Base-by-base conservation (phyloP, 306 rosid genomes). In the Geum urbanum region DNA sequence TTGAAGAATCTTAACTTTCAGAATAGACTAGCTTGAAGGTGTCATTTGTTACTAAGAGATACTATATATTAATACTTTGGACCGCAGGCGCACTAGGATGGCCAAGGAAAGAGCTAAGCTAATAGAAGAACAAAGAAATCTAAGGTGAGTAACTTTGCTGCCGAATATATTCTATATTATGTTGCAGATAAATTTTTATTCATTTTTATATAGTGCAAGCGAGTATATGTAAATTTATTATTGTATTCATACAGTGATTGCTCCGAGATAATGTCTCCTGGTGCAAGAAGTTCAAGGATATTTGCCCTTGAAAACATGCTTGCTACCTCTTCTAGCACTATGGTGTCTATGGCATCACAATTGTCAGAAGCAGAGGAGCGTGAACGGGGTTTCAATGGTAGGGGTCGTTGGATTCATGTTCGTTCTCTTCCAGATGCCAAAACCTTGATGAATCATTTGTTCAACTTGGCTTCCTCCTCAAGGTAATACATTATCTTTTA, bases 301-400 rank as follows among this genome's bases (percentile, higher is more conserved):
- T 87, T 67, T 83, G 96, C 96, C 18, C 96, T 95, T 11, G 96
- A 95, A 84, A 91, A 83, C 69, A 95, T 95, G 99, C 92, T 91
- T 63, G 72, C 87, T 35, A 66, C 96, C 69, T 77, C 99, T 74
- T 91, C 99, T 55, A 80, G 91, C 77, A 83, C 92, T 72, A 51
- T 91, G 52, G 92, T 91, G 44, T 84, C 96, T 6, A 95, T 91
- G 99, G 96, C 97, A 60, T 95, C 97, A 50, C 99, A 95, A 52
- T 78, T 95, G 67, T 95, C 99, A 9, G 99, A 89, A 77, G 99
- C 97, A 56, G 99, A 86, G 81, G 99, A 95, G 82, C 87, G 95
- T 4, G 99, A 87, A 58, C 85, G 99, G 7, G 79, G 83, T 77
- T 91, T 95, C 58, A 81, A 89, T 37, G 96, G 99, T 76, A 84